Percentiles rank a stretch among this genome's conserved stretches.
Evolutionary conservation across 2,329 filamentous ascomycete genomes (phyloP).

Genomic region (Nothophoma quercina): DNA sequence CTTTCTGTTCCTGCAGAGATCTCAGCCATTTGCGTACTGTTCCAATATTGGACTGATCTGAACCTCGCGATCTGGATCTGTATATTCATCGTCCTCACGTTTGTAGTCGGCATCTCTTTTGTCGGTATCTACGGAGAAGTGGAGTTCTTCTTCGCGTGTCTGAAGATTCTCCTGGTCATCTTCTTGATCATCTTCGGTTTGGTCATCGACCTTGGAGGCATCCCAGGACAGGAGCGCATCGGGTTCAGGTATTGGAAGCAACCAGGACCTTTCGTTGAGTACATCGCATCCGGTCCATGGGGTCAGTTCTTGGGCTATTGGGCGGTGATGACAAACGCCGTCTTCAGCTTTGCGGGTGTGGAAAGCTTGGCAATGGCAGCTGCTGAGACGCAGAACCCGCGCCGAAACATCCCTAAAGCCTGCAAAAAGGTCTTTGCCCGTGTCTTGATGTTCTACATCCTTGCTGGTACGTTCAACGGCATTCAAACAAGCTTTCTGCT

Average conservation of each 20-base stretch:
- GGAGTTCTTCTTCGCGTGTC: conserved; percentile 57
- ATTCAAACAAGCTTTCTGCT: not conserved
- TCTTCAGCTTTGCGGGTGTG: conserved; percentile 38
- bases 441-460: conserved; percentile 62
- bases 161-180: conserved; percentile 52
- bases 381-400: conserved; percentile 42
- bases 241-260: conserved; percentile 74
- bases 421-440: conserved; percentile 61
- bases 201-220: conserved; percentile 40
- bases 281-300: conserved; percentile 60
- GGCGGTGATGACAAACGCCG: conserved; percentile 61
- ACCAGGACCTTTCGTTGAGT: conserved; percentile 61
- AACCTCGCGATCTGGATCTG: conserved; percentile 46
- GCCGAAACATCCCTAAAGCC: conserved; percentile 58
- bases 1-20: conserved; percentile 51
- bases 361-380: conserved; percentile 41
- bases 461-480: conserved; percentile 31
- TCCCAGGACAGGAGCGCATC: conserved; percentile 35
- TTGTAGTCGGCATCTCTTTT: conserved; percentile 42
- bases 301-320: conserved; percentile 69
- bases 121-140: conserved; percentile 50
- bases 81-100: conserved; percentile 43
- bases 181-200: conserved; percentile 39
- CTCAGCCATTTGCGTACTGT: conserved; percentile 35
- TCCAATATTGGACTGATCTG: conserved; percentile 40